Evolutionary conservation across 768 basidiomycete species (phyloP), one percentile per base, ranked within the genome.

Genomic region (Pleurotus platypus): DNA sequence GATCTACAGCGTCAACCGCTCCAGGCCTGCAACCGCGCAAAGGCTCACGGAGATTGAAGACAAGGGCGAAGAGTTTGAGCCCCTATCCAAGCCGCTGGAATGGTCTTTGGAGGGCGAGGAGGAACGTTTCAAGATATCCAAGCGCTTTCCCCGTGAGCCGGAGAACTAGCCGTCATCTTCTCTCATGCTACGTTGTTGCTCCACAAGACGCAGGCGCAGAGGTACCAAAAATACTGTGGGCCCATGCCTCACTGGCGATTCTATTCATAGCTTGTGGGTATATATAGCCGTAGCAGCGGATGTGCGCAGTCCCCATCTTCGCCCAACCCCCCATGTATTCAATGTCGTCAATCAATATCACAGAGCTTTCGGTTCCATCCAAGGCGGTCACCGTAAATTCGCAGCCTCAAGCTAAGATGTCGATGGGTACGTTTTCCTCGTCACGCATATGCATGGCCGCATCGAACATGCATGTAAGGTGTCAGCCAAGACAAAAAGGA

Each of bases 381-480:
- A 64, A 59, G 65, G 62, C 64, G 55, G 61, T 67, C 45, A 61
- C 71, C n/a, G 59, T 70, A 47, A 68, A 73, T 22, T 67, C 72
- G 64, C 86, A 89, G 71, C 86, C 86, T 20, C 78, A 79, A 65
- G 83, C 78, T 65, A 74, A 79, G 39, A 72, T 80, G 30, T 73
- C 82, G 67, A 87, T 88, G 87, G 81, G 87, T 86, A 60, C 46
- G 85, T 79, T 2, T 8, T 5, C 4, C 12, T 76, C 18, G 66
- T 76, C 63, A 38, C 42, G 57, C 1, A 49, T 48, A 1, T 61
- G 58, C 58, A 59, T 69, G 49, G 35, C 59, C 37, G 51, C 54
- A 64, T 38, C 58, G 66, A 35, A 62, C 26, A 30, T 62, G 61
- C 66, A 72, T 24, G 60, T 66, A 45, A 66, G 60, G 18, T 65